Base-by-base conservation (phyloP, 148 eudicot genomes). In the Rhododendron griersonianum region DNA sequence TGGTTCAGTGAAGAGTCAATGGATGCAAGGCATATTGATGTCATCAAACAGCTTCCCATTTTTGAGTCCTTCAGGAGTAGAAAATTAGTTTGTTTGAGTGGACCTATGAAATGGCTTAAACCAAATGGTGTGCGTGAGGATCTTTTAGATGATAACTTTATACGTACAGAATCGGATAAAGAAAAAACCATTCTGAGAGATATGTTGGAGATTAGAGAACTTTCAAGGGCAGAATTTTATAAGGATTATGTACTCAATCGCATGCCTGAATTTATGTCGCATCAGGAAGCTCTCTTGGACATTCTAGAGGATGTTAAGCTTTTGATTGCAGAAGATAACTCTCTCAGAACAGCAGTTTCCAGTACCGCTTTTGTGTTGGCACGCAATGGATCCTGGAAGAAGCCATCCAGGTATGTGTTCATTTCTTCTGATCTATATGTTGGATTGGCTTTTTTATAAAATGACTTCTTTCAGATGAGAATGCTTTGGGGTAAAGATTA, bases 41-140 rank as follows among this genome's bases (percentile, higher is more conserved):
- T 92, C 80, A 90, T 97, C 59, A 95, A 92, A 91, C 87, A 89
- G 18, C 92, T 97, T 87, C 99, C 99, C 28, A 92, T 97, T 93
- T 97, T 97, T 92, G 98, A 94, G 93, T 90, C 98, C 73, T 94
- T 91, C 84, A 89, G 87, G 90, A 93, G 93, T 90, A 93, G 99
- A 90, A 92, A 89, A 83, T 89, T 92, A 61, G 93, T 92, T 33
- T 88, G 92, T 86, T 90, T 97, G 91, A 92, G 92, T 84, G 55
- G 89, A 79, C 92, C 95, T 87, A 88, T 88, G 84, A 93, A 89
- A 90, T 95, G 95, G 96, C 95, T 97, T 83, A 93, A 91, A 90
- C 98, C 99, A 87, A 92, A 89, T 86, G 92, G 89, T 69, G 85
- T 94, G 83, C 92, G 91, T 11, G 98, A 97, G 82, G 96, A 93